Percentiles rank a stretch among this genome's conserved stretches.
Conservation (phyloP, 805 yeast species). For the Nadsonia fulvescens region DNA sequence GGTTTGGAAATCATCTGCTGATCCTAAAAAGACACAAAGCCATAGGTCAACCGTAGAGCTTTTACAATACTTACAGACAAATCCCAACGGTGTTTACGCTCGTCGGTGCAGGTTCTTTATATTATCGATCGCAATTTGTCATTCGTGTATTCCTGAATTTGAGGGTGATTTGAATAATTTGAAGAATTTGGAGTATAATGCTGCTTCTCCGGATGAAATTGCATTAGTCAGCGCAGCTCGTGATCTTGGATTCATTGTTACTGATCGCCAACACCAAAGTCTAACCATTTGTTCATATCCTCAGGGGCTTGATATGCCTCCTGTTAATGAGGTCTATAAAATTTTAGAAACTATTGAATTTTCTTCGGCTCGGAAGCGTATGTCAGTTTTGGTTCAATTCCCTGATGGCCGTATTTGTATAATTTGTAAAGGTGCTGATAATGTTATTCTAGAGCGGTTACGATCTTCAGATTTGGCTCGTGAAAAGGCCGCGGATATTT, state of each 20-base stretch:
- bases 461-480: constrained; percentile 39
- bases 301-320: constrained; percentile 48
- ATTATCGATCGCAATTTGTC: constrained; percentile 71
- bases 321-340: constrained; percentile 51
- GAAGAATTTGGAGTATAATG: constrained; percentile 60
- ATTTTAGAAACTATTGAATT: constrained; percentile 73
- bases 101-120: constrained; percentile 63
- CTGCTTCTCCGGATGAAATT: constrained; percentile 91
- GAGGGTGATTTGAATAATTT: constrained; percentile 21
- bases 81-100: constrained; percentile 57
- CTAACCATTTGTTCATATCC: constrained; percentile 68
- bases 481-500: constrained; percentile 45
- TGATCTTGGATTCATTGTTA: constrained; percentile 81
- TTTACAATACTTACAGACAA: constrained; percentile 45
- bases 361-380: constrained; percentile 73
- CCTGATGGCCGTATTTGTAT: constrained; percentile 63
- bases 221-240: constrained; percentile 90
- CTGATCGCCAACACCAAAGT: constrained; percentile 40
- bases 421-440: constrained; percentile 92
- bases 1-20: constrained; percentile 33
- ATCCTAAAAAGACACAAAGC: constrained; percentile 24
- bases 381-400: constrained; percentile 70
- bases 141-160: constrained; percentile 58
- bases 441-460: constrained; percentile 62
- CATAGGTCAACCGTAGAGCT: constrained; percentile 46